Conservation (phyloP, 768 basidiomycete genomes). For the Cyathus striatus region DNA sequence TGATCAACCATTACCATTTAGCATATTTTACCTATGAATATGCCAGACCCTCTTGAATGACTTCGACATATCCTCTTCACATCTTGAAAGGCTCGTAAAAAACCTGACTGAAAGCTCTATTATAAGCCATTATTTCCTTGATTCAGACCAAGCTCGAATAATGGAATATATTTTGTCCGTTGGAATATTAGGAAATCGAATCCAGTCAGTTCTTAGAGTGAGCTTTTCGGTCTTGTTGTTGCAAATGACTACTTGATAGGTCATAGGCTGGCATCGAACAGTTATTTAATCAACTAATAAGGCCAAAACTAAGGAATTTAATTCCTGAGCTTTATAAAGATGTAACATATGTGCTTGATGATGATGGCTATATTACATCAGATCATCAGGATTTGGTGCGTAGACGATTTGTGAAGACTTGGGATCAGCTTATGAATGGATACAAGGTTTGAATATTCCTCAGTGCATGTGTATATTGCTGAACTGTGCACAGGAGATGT, state of each 20-base stretch:
- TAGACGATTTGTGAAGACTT: conserved; percentile 85
- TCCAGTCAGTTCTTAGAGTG: conserved; percentile 74
- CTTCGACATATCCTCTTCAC: conserved; percentile 85
- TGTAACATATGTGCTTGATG: conserved; percentile 82
- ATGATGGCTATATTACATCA: conserved; percentile 76
- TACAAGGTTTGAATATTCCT: conserved; percentile 61
- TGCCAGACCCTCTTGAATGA: conserved; percentile 85
- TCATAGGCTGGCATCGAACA: conserved; percentile 81
- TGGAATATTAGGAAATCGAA: conserved; percentile 50
- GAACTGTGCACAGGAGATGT: conserved; percentile 52
- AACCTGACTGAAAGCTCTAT: conserved; percentile 53
- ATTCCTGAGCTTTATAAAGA: conserved; percentile 89
- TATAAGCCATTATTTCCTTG: conserved; percentile 65
- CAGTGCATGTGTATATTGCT: conserved; percentile 1
- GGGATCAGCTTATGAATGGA: conserved; percentile 82
- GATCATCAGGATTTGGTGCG: conserved; percentile 84
- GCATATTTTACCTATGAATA: conserved; percentile 4
- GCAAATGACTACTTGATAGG: conserved; percentile 1
- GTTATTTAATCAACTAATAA: conserved; percentile 89
- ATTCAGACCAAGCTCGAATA: conserved; percentile 46
- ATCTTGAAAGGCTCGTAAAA: conserved; percentile 77
- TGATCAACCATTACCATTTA: conserved; percentile 8
- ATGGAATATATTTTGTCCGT: conserved; percentile 45
- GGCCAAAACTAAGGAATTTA: conserved; percentile 81
- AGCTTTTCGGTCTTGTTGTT: conserved; percentile 9